Base-by-base conservation (phyloP, 2,329 filamentous ascomycete species). In the Penicillium sp. region DNA sequence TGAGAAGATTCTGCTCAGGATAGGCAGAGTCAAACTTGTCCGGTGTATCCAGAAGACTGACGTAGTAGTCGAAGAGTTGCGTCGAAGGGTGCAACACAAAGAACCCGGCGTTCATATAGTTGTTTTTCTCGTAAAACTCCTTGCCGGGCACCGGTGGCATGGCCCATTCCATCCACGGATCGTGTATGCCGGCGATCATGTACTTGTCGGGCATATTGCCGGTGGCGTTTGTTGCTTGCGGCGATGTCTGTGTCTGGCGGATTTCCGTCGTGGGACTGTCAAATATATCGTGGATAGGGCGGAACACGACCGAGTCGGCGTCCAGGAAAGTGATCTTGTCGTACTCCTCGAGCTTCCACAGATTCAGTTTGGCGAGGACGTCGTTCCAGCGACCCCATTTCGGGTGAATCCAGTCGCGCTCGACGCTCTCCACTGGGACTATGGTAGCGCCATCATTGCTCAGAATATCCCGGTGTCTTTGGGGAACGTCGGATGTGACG, bases 1-100 rank as follows among this genome's bases (percentile, higher is more conserved):
- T 47, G 3, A 50, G 32, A 3, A 50, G 25, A 17, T 47, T 45
- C 20, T 50, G 44, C 25, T 44, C 40, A 19, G 38, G 30, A 25
- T 42, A 17, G 15, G 27, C 16, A 11, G 31, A 41, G 38, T 35
- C 32, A 15, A 35, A 35, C 26, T 23, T 11, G 9, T 36, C 20
- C 7, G 32, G 32, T 20, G 8, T 17, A 36, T 41, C 19, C 11
- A 41, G 26, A 18, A 41, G 26, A 4, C 18, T 19, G 15, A 10
- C 7, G n/a, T 41, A 41, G 28, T 41, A 41, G 14, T 41, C 31
- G 23, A 32, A 41, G 3, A 41, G 7, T 13, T 17, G 19, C 32
- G 25, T 31, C 10, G 38, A 41, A 10, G 38, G 38, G 15, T 35
- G 32, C 7, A 35, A 23, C 7, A 48, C 41, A 23, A 48, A 45